A percentile compares a stretch with the other conserved stretches of the same genome.
Conservation (phyloP, 2,329 filamentous ascomycete species). For the Stagonosporopsis rhizophila region DNA sequence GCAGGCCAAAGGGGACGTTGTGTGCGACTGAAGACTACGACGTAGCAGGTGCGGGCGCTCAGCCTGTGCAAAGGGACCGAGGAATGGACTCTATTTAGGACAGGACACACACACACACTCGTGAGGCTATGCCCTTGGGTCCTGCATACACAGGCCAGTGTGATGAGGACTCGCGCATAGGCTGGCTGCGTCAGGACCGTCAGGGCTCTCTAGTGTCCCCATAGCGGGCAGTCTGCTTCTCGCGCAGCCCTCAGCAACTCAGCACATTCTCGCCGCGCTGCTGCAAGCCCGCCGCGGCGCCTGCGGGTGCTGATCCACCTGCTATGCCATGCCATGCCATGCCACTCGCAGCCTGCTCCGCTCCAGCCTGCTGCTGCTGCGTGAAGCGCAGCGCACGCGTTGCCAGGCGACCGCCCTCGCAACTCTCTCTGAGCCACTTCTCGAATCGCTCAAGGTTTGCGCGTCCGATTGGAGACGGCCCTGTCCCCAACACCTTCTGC, state of each 20-base stretch:
- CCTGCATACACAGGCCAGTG: constrained; percentile 3
- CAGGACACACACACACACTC: constrained; percentile 3
- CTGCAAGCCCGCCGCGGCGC: constrained; percentile 12
- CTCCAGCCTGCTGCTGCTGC: constrained; percentile 1
- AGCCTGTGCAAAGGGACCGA: constrained; percentile 11
- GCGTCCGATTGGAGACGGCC: constrained; percentile 12
- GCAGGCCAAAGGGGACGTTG: background rate
- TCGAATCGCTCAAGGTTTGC: constrained; percentile 9
- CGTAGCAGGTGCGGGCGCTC: background rate
- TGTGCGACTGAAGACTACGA: constrained; percentile 15
- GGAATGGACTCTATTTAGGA: constrained; percentile 18
- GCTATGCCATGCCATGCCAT: too few relatives aligned
- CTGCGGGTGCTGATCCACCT: constrained; percentile 1
- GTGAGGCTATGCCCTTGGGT: constrained; percentile 14
- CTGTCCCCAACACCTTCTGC: constrained; percentile 10
- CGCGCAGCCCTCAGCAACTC: constrained; percentile 13
- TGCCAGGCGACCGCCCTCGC: background rate
- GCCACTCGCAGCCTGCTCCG: background rate
- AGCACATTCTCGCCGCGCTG: constrained; percentile 14
- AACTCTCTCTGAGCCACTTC: constrained; percentile 10
- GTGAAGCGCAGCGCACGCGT: constrained; percentile 1
- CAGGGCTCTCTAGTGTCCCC: constrained; percentile 15
- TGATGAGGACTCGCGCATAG: constrained; percentile 13
- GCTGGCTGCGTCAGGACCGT: constrained; percentile 12
- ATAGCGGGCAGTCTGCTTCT: constrained; percentile 8